Conservation (phyloP, 495 filamentous ascomycete species). For the Penicillium verhagenii region DNA sequence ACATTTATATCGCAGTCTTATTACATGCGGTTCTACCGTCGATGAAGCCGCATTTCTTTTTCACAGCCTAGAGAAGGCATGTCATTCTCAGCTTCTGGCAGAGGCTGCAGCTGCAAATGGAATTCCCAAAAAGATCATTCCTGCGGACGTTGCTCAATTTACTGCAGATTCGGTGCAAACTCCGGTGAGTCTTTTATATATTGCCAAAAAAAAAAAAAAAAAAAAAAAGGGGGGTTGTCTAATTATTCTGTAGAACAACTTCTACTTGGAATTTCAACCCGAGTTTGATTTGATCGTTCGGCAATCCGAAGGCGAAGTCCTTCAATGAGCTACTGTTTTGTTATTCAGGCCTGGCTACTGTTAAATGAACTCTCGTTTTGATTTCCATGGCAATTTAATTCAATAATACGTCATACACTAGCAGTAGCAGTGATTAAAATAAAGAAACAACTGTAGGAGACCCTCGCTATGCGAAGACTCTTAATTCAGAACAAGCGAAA, state of each 20-base stretch:
- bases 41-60: constrained; percentile 63
- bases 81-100: constrained; percentile 59
- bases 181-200: not conserved
- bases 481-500: too few species aligned
- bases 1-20: too few species aligned
- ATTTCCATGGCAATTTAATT: too few species aligned
- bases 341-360: too few species aligned
- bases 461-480: too few species aligned
- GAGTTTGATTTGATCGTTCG: not conserved
- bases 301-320: not conserved
- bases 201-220: too few species aligned
- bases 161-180: not conserved
- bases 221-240: too few species aligned
- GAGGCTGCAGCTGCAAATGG: not conserved
- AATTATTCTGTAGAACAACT: not conserved
- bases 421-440: too few species aligned
- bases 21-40: constrained; percentile 53
- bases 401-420: too few species aligned
- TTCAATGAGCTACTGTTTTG: too few species aligned
- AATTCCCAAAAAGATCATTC: not conserved
- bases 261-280: not conserved
- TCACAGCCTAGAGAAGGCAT: constrained; percentile 56
- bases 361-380: too few species aligned
- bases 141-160: not conserved
- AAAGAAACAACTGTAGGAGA: too few species aligned